Evolutionary conservation across 2,329 filamentous ascomycete species (phyloP).

Genomic region (Colletotrichum navitas): DNA sequence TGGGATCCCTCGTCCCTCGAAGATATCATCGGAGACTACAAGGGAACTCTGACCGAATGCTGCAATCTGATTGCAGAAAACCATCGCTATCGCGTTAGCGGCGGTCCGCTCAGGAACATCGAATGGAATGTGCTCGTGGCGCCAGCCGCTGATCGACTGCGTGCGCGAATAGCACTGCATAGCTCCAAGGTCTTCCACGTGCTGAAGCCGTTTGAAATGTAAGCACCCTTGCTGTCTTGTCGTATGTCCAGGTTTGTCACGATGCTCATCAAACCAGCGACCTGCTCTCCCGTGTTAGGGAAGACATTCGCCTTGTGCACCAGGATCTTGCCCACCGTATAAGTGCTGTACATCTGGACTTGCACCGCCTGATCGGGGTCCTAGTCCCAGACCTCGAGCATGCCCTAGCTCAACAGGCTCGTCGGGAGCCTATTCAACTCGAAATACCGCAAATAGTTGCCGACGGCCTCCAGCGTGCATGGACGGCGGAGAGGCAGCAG

Average conservation of each 20-base stretch:
- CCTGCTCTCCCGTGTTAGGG: constrained; percentile 48
- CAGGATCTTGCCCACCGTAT: constrained; percentile 42
- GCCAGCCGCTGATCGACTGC: constrained; percentile 50
- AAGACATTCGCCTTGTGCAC: constrained; percentile 44
- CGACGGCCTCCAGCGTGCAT: constrained; percentile 36
- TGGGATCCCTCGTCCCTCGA: constrained; percentile 43
- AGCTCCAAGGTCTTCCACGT: constrained; percentile 52
- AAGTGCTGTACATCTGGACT: constrained; percentile 37
- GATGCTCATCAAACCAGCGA: constrained; percentile 45
- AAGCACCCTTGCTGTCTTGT: neutral
- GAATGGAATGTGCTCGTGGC: constrained; percentile 54
- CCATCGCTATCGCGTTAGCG: constrained; percentile 46
- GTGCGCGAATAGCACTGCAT: constrained; percentile 50
- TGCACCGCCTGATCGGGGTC: constrained; percentile 44
- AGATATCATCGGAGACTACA: constrained; percentile 51
- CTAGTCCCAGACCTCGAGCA: constrained; percentile 43
- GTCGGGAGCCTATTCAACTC: constrained; percentile 30
- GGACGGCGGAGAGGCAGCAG: constrained; percentile 5
- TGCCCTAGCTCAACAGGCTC: constrained; percentile 38
- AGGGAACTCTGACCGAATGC: constrained; percentile 51
- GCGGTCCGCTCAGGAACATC: constrained; percentile 49
- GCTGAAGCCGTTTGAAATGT: constrained; percentile 54
- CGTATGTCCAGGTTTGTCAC: no score
- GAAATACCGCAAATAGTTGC: constrained; percentile 45
- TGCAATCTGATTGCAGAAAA: constrained; percentile 48